A percentile compares a stretch with the other conserved stretches of the same genome.
These are phyloP conservation scores for Penicillium griseofulvum DNA, from an alignment of 2,329 filamentous ascomycete species.

Conservation along the genomic window DNA sequence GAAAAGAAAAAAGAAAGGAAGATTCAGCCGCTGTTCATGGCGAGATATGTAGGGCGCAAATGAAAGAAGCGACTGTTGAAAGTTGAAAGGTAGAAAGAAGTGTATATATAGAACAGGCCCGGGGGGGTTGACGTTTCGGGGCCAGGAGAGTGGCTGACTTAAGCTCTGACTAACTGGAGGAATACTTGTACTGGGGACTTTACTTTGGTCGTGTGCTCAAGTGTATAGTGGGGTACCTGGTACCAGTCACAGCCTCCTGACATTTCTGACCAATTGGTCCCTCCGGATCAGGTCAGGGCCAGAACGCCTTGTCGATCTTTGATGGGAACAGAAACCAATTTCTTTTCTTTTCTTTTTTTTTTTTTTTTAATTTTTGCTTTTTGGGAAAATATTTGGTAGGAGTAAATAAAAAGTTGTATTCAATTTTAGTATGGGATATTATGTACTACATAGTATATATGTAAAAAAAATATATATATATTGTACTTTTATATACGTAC, in stretches of 20 bases:
- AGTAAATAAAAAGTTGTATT: background rate
- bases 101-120: slow-evolving; percentile 14
- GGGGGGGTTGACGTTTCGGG: slow-evolving; percentile 18
- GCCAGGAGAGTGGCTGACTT: slow-evolving; percentile 25
- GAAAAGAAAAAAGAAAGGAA: background rate
- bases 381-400: background rate
- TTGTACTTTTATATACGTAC: background rate
- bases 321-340: background rate
- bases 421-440: background rate
- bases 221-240: slow-evolving; percentile 6
- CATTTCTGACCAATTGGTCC: slow-evolving; percentile 12
- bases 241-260: slow-evolving; percentile 6
- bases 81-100: slow-evolving; percentile 5
- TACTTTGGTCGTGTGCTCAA: background rate
- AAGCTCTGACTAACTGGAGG: slow-evolving; percentile 13
- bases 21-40: slow-evolving; percentile 19
- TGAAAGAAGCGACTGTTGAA: slow-evolving; percentile 11
- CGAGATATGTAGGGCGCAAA: slow-evolving; percentile 10
- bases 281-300: slow-evolving; percentile 19
- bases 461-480: background rate
- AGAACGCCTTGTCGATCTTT: slow-evolving; percentile 16
- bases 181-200: slow-evolving; percentile 6
- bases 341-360: no score
- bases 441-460: background rate
- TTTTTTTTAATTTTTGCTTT: background rate